These are phyloP conservation scores for Podospora sp. DNA, from an alignment of 495 filamentous ascomycete genomes.

Conservation along the genomic window DNA sequence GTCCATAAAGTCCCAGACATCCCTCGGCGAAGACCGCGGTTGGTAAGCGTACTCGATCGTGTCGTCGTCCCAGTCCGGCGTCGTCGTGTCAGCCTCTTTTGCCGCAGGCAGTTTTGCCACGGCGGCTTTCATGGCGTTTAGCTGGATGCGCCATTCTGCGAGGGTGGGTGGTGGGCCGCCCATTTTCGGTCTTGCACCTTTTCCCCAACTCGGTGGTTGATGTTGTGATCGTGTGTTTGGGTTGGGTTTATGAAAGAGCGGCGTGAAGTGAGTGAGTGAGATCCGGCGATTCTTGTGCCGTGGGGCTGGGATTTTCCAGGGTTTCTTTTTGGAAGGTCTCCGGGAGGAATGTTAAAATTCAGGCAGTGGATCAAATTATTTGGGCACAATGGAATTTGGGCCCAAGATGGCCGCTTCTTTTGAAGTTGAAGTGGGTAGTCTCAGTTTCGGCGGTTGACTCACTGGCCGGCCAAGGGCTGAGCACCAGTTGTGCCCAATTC, in stretches of 20 bases:
- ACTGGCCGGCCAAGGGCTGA: not conserved
- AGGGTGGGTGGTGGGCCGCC: conserved; percentile 10
- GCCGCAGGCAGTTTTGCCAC: conserved; percentile 40
- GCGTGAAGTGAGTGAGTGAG: too few relatives aligned
- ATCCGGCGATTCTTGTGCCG: too few relatives aligned
- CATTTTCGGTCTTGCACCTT: conserved; percentile 2
- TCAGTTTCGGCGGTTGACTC: conserved; percentile 10
- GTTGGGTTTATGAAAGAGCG: too few relatives aligned
- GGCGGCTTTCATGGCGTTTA: conserved; percentile 51
- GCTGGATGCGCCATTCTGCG: conserved; percentile 47
- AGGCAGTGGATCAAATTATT: too few relatives aligned
- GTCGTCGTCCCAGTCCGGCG: conserved; percentile 41
- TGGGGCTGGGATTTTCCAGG: too few relatives aligned
- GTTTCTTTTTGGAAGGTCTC: too few relatives aligned
- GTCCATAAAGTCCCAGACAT: conserved; percentile 88
- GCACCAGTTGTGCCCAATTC: too few relatives aligned
- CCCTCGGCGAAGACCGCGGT: conserved; percentile 61
- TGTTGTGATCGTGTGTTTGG: not conserved
- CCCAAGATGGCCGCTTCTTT: too few relatives aligned
- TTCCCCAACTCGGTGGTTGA: not conserved
- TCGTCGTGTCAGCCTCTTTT: conserved; percentile 25
- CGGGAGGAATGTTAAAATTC: too few relatives aligned
- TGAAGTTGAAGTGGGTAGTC: too few relatives aligned
- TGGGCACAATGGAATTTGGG: not conserved
- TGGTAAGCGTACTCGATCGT: conserved; percentile 65